Conservation (phyloP, 202 grass and related monocot genomes). For the Carex arenaria region DNA sequence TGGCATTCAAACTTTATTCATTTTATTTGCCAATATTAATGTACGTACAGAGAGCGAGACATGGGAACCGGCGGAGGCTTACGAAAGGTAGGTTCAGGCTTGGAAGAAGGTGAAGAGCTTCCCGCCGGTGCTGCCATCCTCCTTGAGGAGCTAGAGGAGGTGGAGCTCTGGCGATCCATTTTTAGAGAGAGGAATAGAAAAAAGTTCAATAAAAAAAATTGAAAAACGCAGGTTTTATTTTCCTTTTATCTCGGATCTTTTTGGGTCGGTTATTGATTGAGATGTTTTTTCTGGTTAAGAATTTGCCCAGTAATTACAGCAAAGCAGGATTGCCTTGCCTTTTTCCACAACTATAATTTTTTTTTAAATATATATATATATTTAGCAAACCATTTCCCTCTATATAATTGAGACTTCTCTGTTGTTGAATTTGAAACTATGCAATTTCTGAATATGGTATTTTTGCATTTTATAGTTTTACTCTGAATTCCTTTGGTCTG, state of each 20-base stretch:
- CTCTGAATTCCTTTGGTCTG: neutral
- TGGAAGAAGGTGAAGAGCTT: neutral
- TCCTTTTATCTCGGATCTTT: neutral
- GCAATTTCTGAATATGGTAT: neutral
- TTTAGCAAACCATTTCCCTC: neutral
- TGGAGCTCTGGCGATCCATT: constrained; percentile 21
- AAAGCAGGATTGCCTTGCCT: neutral
- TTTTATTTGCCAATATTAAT: neutral
- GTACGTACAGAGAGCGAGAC: constrained; percentile 10
- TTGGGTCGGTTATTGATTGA: neutral
- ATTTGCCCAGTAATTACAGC: constrained; percentile 5
- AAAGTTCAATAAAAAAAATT: neutral
- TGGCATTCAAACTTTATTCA: neutral
- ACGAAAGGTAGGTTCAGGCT: neutral
- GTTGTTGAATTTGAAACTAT: neutral
- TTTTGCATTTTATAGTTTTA: neutral
- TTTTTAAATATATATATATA: neutral
- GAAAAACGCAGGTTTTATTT: neutral
- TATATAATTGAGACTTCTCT: neutral
- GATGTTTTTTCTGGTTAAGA: neutral
- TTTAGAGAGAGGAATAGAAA: neutral
- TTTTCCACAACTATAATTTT: neutral
- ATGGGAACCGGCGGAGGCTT: constrained; percentile 11
- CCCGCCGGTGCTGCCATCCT: constrained; percentile 18
- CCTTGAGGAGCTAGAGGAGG: constrained; percentile 21